Percentiles rank a stretch among this genome's conserved stretches.
Conservation (phyloP, 2,329 filamentous ascomycete species). For the Arthrobotrys sinensis region DNA sequence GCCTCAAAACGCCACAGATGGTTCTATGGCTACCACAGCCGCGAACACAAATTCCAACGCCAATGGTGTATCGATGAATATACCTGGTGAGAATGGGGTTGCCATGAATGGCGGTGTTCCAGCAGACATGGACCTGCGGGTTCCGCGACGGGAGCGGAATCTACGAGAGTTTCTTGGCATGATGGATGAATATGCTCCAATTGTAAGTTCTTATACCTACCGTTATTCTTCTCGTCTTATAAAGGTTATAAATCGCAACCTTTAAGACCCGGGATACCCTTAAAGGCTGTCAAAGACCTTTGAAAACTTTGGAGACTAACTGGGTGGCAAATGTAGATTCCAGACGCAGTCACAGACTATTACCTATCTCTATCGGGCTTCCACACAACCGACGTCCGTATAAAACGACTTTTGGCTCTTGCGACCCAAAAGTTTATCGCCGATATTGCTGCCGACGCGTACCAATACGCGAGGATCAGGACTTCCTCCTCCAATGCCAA, state of each 20-base stretch:
- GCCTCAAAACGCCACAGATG: constrained; percentile 32
- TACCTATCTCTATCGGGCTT: constrained; percentile 97
- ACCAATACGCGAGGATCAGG: constrained; percentile 96
- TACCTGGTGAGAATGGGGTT: constrained; percentile 28
- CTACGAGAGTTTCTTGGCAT: constrained; percentile 92
- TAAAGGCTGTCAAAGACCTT: too few relatives aligned
- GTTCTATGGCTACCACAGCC: constrained; percentile 48
- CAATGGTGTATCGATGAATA: constrained; percentile 42
- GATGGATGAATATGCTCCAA: constrained; percentile 98
- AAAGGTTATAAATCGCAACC: neutral
- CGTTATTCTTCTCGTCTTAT: constrained; percentile 1
- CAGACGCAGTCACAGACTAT: constrained; percentile 96
- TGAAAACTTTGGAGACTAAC: neutral
- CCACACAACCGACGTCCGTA: constrained; percentile 88
- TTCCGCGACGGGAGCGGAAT: constrained; percentile 86
- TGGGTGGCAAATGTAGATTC: constrained; percentile 76
- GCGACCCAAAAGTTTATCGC: constrained; percentile 99
- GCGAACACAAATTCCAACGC: constrained; percentile 51
- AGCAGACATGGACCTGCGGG: constrained; percentile 19
- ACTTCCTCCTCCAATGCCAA: constrained; percentile 88
- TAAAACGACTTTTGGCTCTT: constrained; percentile 92
- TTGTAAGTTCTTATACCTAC: constrained; percentile 75
- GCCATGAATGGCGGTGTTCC: constrained; percentile 20
- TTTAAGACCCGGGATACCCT: too few relatives aligned
- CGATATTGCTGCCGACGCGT: constrained; percentile 96